Conservation (phyloP, 2,329 filamentous ascomycete genomes). For the Arachnomyces sp. region DNA sequence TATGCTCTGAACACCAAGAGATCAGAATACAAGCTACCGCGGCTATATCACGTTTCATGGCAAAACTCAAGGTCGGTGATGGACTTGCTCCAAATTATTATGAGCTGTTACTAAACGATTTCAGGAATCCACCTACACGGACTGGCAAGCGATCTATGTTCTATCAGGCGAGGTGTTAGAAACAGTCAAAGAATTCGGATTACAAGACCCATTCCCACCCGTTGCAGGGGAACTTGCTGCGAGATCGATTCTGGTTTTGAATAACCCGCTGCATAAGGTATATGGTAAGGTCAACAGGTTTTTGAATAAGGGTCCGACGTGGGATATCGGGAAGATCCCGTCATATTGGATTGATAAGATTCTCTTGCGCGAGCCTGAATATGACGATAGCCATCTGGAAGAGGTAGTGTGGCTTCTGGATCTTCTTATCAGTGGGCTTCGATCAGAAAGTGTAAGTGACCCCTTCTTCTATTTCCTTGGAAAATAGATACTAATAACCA, state of each 20-base stretch:
- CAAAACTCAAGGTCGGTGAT: slow-evolving; percentile 38
- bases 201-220: slow-evolving; percentile 58
- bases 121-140: slow-evolving; percentile 62
- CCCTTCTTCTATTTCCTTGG: background rate
- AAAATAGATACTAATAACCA: background rate
- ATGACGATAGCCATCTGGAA: slow-evolving; percentile 64
- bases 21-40: slow-evolving; percentile 66
- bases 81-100: background rate
- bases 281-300: slow-evolving; percentile 84
- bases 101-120: slow-evolving; percentile 2
- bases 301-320: slow-evolving; percentile 67
- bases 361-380: slow-evolving; percentile 63
- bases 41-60: slow-evolving; percentile 37
- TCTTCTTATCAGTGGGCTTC: slow-evolving; percentile 60
- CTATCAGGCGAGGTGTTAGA: slow-evolving; percentile 74
- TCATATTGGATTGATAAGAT: slow-evolving; percentile 61
- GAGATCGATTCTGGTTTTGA: slow-evolving; percentile 61
- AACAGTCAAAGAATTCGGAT: slow-evolving; percentile 54
- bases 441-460: slow-evolving; percentile 45
- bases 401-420: slow-evolving; percentile 69
- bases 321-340: slow-evolving; percentile 54
- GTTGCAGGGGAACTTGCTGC: slow-evolving; percentile 69
- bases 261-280: slow-evolving; percentile 69
- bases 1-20: slow-evolving; percentile 66
- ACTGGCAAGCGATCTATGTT: slow-evolving; percentile 71